Percentiles rank a stretch among this genome's conserved stretches.
Conservation (phyloP, 768 basidiomycete species). For the Xerocomus spinulosus region DNA sequence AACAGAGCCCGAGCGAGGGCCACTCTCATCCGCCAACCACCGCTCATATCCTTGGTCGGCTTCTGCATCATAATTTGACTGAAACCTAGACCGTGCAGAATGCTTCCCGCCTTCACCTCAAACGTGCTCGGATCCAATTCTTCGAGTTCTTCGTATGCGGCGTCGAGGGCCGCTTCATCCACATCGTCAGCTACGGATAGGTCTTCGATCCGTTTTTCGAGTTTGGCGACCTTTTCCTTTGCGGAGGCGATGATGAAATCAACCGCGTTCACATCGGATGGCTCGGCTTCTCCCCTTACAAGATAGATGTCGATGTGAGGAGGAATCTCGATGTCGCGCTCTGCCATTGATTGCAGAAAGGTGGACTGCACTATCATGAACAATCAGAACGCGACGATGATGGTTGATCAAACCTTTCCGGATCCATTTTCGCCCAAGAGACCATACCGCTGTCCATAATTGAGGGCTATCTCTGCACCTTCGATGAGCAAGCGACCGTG, state of each 20-base stretch:
- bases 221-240: constrained; percentile 84
- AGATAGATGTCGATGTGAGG: constrained; percentile 97
- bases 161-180: constrained; percentile 83
- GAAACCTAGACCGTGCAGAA: constrained; percentile 98
- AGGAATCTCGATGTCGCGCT: constrained; percentile 93
- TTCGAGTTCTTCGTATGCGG: constrained; percentile 92
- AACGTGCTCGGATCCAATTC: constrained; percentile 95
- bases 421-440: constrained; percentile 96
- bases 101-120: constrained; percentile 91
- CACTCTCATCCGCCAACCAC: constrained; percentile 99
- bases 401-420: constrained; percentile 72
- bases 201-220: constrained; percentile 93
- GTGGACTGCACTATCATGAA: constrained; percentile 61
- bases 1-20: constrained; percentile 94
- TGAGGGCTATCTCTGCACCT: constrained; percentile 63
- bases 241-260: constrained; percentile 96
- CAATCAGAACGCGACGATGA: constrained; percentile 2
- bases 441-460: constrained; percentile 92
- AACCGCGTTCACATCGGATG: constrained; percentile 91
- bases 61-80: constrained; percentile 87
- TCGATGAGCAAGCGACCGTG: constrained; percentile 85
- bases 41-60: constrained; percentile 97
- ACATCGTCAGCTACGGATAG: constrained; percentile 84
- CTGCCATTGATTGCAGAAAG: constrained; percentile 91
- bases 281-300: constrained; percentile 93